Conservation (phyloP, 345 rosid genomes). For the Brassica rapa region DNA sequence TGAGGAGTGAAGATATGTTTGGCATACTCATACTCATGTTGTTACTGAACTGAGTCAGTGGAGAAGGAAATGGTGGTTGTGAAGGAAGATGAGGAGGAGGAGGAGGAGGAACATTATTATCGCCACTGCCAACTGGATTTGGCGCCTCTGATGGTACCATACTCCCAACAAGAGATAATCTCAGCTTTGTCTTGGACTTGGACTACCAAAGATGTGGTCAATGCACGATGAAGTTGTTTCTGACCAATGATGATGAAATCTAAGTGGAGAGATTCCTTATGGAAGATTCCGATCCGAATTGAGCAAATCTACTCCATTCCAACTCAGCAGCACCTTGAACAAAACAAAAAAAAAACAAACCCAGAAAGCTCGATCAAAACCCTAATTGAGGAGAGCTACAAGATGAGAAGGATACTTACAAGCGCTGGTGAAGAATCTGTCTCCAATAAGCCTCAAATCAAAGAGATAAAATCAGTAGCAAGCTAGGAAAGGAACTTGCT, state of each 20-base stretch:
- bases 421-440: conserved; percentile 26
- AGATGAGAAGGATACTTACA: conserved; percentile 38
- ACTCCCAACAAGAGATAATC: conserved; percentile 23
- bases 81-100: conserved; percentile 54
- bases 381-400: conserved; percentile 22
- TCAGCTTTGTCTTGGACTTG: conserved; percentile 43
- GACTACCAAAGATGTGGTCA: conserved; percentile 41
- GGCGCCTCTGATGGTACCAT: conserved; percentile 92
- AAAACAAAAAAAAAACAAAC: neutral
- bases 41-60: conserved; percentile 65
- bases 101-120: conserved; percentile 46
- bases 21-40: conserved; percentile 67
- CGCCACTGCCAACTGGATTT: conserved; percentile 75
- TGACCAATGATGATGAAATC: conserved; percentile 11
- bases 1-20: conserved; percentile 70
- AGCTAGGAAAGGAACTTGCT: neutral
- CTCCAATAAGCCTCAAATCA: neutral
- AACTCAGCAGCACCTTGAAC: conserved; percentile 23
- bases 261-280: conserved; percentile 31
- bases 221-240: conserved; percentile 36
- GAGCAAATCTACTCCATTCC: neutral
- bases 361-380: conserved; percentile 45
- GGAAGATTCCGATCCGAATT: conserved; percentile 27
- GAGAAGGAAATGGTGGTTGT: conserved; percentile 65
- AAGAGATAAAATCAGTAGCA: conserved; percentile 15